Evolutionary conservation across 1,139 yeast species (phyloP).

Genomic region (Pichia sp.): DNA sequence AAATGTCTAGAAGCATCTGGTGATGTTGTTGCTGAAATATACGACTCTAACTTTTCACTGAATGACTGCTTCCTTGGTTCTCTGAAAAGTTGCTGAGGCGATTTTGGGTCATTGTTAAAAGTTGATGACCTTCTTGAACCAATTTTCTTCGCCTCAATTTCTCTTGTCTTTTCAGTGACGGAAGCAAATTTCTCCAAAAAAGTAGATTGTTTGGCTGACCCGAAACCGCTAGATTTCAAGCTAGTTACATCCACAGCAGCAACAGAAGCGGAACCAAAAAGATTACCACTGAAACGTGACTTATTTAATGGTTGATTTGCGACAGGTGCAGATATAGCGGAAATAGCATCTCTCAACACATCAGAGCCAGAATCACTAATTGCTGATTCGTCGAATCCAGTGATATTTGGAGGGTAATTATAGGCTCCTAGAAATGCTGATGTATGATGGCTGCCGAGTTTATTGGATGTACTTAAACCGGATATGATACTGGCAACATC

Average conservation of each 20-base stretch:
- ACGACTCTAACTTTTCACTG: conserved; percentile 57
- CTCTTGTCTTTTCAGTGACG: conserved; percentile 77
- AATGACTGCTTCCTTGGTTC: conserved; percentile 46
- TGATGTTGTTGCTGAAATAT: conserved; percentile 34
- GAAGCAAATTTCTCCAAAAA: conserved; percentile 61
- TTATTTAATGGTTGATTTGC: conserved; percentile 16
- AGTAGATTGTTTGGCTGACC: conserved; percentile 27
- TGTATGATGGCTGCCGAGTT: conserved; percentile 9
- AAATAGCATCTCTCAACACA: conserved; percentile 27
- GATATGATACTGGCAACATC: conserved; percentile 44
- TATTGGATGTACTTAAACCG: conserved; percentile 27
- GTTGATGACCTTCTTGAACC: conserved; percentile 45
- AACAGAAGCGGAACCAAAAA: conserved; percentile 55
- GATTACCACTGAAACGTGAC: conserved; percentile 19
- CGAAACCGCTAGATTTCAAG: conserved; percentile 16
- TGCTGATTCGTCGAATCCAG: conserved; percentile 19
- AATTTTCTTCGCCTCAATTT: conserved; percentile 39
- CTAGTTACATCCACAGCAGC: conserved; percentile 35
- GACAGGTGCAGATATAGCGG: conserved; percentile 28
- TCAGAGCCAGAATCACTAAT: conserved; percentile 28
- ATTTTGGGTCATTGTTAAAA: conserved; percentile 28
- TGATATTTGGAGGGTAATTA: conserved; percentile 1
- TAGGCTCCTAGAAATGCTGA: conserved; percentile 15
- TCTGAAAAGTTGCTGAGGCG: conserved; percentile 25
- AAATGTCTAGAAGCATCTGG: conserved; percentile 24